Conservation (phyloP, 2,329 filamentous ascomycete genomes). For the Fusarium vanettenii region DNA sequence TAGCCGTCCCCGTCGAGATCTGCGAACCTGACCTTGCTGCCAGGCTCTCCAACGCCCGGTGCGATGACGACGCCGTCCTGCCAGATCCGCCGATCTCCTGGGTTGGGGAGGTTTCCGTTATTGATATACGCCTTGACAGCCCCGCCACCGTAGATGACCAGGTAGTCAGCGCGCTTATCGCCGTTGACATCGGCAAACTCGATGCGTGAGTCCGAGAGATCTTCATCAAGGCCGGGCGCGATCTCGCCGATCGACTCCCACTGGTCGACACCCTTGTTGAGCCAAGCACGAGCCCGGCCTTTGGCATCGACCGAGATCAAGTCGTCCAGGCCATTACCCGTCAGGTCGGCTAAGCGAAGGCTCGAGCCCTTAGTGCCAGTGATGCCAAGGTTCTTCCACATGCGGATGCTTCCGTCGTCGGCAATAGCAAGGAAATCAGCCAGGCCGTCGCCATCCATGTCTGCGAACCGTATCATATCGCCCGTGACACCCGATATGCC, state of each 20-base stretch:
- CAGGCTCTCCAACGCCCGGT: not conserved
- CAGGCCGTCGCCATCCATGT: conserved; percentile 26
- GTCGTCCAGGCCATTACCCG: not conserved
- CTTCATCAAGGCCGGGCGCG: conserved; percentile 6
- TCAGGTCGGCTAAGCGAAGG: not conserved
- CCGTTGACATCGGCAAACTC: conserved; percentile 13
- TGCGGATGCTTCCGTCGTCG: conserved; percentile 5
- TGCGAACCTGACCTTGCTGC: not conserved
- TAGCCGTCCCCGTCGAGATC: conserved; percentile 14
- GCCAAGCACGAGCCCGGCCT: conserved; percentile 1
- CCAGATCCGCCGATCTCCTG: not conserved
- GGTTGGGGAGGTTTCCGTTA: not conserved
- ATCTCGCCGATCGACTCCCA: conserved; percentile 10
- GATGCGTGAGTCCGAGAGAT: not conserved
- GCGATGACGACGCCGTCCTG: not conserved
- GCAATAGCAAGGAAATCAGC: conserved; percentile 27
- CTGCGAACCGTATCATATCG: conserved; percentile 15
- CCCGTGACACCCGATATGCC: not conserved
- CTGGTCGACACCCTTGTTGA: conserved; percentile 6
- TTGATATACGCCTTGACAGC: conserved; percentile 8
- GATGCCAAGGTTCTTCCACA: conserved; percentile 24
- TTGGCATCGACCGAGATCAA: conserved; percentile 6
- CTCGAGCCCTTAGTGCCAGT: not conserved
- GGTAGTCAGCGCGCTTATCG: not conserved
- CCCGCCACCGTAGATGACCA: not conserved